phyloP scores from a whole-genome alignment of 306 rosid species.

The Ochetophila trinervis region DNA sequence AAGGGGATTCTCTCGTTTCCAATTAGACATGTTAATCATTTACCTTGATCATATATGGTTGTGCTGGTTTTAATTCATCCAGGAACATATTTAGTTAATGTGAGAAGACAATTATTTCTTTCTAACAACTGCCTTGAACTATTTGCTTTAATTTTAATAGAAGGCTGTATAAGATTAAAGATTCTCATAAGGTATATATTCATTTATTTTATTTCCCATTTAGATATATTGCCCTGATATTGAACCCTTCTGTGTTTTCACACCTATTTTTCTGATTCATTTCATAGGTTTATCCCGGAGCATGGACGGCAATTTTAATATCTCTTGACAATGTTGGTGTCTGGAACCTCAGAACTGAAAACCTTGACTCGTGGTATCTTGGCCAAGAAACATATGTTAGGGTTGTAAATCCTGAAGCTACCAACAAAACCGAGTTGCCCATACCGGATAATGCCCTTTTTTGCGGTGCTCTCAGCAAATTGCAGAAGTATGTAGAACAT shows the following conservation, averaged over 20 bases:
- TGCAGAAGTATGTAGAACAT: constrained; percentile 59
- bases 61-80: background rate
- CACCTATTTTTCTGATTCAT: background rate
- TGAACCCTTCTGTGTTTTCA: too few species aligned
- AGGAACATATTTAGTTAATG: too few species aligned
- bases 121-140: too few species aligned
- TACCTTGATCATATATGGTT: too few species aligned
- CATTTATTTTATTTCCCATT: constrained; percentile 7
- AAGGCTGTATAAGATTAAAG: too few species aligned
- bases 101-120: too few species aligned
- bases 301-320: constrained; percentile 86
- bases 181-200: too few species aligned
- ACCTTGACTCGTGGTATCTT: constrained; percentile 92
- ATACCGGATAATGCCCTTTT: constrained; percentile 77
- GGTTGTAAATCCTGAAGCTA: constrained; percentile 82
- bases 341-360: constrained; percentile 90
- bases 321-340: constrained; percentile 92
- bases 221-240: background rate
- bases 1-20: too few species aligned
- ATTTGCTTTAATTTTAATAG: background rate
- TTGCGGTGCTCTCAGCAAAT: constrained; percentile 69
- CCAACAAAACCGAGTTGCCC: constrained; percentile 85
- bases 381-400: constrained; percentile 94
- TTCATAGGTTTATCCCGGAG: constrained; percentile 87
- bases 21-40: too few species aligned